Conservation (phyloP, 352 stramenopile genomes). For the Phytophthora colocasiae region DNA sequence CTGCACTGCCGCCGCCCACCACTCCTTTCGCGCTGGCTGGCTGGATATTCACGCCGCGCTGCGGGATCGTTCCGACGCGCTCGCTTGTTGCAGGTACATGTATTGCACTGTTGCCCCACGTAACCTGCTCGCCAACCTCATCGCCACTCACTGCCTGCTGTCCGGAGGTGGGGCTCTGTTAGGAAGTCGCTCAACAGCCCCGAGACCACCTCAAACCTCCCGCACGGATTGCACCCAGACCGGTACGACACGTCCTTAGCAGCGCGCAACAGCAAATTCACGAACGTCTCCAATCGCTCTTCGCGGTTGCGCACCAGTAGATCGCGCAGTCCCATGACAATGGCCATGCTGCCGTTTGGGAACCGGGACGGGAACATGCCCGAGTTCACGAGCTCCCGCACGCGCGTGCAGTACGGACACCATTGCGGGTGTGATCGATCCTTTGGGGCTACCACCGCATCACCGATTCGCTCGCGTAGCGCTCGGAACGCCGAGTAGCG, state of each 20-base stretch:
- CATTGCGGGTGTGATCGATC: constrained; percentile 58
- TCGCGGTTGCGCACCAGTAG: constrained; percentile 36
- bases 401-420: constrained; percentile 61
- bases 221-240: constrained; percentile 45
- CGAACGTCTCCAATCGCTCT: constrained; percentile 48
- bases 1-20: constrained; percentile 4
- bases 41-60: constrained; percentile 1
- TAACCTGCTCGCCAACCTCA: background rate
- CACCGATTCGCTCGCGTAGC: constrained; percentile 48
- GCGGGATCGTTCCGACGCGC: constrained; percentile 1
- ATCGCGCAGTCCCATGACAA: constrained; percentile 20
- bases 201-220: constrained; percentile 55
- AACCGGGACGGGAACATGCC: constrained; percentile 57
- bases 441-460: constrained; percentile 27
- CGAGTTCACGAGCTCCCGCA: constrained; percentile 49
- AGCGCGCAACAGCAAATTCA: constrained; percentile 50
- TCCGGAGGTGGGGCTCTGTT: constrained; percentile 35
- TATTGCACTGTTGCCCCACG: too few species aligned
- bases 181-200: constrained; percentile 65
- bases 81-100: background rate
- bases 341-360: constrained; percentile 32
- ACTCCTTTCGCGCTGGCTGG: constrained; percentile 1
- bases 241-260: constrained; percentile 66
- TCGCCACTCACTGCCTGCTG: constrained; percentile 9
- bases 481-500: constrained; percentile 64